Percentiles rank a stretch among this genome's conserved stretches.
These are phyloP conservation scores for Zopfia rhizophila DNA, from an alignment of 2,329 filamentous ascomycete genomes.

Conservation along the genomic window DNA sequence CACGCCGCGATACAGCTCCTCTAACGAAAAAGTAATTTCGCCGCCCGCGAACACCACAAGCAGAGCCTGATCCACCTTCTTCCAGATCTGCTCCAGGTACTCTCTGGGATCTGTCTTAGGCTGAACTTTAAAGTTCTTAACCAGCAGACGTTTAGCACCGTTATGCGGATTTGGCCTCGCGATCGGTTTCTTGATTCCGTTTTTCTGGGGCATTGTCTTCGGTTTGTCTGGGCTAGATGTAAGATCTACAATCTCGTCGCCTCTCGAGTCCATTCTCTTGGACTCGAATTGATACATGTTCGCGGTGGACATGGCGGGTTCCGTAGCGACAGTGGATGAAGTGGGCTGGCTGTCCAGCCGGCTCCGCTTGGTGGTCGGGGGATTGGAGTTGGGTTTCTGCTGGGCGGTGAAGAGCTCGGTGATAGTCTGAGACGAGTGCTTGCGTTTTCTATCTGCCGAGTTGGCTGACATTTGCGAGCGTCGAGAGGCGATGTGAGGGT, in stretches of 20 bases:
- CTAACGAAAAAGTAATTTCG: conserved; percentile 73
- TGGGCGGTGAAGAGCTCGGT: conserved; percentile 49
- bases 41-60: conserved; percentile 76
- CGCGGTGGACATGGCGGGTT: conserved; percentile 39
- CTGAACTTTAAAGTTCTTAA: conserved; percentile 85
- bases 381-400: conserved; percentile 43
- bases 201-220: conserved; percentile 45
- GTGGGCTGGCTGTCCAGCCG: conserved; percentile 38
- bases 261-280: conserved; percentile 31
- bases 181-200: conserved; percentile 47
- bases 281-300: conserved; percentile 50
- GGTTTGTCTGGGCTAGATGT: conserved; percentile 53
- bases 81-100: conserved; percentile 82
- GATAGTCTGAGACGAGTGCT: conserved; percentile 48
- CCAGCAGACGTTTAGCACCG: conserved; percentile 86
- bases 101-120: conserved; percentile 73
- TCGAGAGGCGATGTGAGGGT: neutral
- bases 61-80: conserved; percentile 78
- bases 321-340: conserved; percentile 20
- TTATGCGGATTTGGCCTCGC: conserved; percentile 75
- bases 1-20: conserved; percentile 88
- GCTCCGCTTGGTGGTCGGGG: conserved; percentile 45
- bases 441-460: conserved; percentile 47
- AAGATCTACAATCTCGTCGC: conserved; percentile 39
- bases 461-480: conserved; percentile 45